Evolutionary conservation across 495 filamentous ascomycete genomes (phyloP).

Genomic region (Rostrohypoxylon terebratum): DNA sequence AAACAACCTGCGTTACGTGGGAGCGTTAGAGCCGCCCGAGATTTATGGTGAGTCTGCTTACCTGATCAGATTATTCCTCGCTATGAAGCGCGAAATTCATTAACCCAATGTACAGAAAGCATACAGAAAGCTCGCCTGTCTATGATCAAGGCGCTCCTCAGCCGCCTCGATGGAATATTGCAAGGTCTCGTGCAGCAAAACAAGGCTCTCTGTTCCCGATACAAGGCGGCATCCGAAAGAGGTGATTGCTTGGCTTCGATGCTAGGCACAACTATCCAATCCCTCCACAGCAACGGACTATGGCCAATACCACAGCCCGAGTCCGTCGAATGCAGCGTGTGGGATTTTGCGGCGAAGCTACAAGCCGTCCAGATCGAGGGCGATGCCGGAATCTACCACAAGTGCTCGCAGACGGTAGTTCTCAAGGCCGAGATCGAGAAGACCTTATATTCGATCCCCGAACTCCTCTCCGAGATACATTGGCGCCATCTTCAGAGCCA

Average conservation of each 20-base stretch:
- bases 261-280: slow-evolving; percentile 30
- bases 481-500: slow-evolving; percentile 23
- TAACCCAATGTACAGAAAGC: slow-evolving; percentile 12
- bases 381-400: not conserved
- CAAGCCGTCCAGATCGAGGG: slow-evolving; percentile 7
- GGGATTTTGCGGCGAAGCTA: slow-evolving; percentile 20
- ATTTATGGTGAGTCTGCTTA: slow-evolving; percentile 41
- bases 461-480: slow-evolving; percentile 27
- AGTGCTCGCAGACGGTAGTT: not conserved
- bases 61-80: not conserved
- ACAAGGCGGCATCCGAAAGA: not conserved
- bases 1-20: slow-evolving; percentile 26
- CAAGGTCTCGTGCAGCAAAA: slow-evolving; percentile 20
- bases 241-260: slow-evolving; percentile 13
- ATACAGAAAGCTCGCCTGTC: slow-evolving; percentile 34
- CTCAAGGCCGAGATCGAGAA: slow-evolving; percentile 16
- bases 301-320: slow-evolving; percentile 32
- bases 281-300: slow-evolving; percentile 21
- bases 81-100: slow-evolving; percentile 1
- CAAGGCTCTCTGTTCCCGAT: not conserved
- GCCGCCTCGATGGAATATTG: slow-evolving; percentile 17
- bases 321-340: slow-evolving; percentile 19
- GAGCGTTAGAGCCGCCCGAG: slow-evolving; percentile 38
- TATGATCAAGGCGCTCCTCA: slow-evolving; percentile 31
- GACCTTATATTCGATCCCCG: slow-evolving; percentile 19